These are phyloP conservation scores for Calocera cornea DNA, from an alignment of 768 basidiomycete genomes.

Conservation along the genomic window DNA sequence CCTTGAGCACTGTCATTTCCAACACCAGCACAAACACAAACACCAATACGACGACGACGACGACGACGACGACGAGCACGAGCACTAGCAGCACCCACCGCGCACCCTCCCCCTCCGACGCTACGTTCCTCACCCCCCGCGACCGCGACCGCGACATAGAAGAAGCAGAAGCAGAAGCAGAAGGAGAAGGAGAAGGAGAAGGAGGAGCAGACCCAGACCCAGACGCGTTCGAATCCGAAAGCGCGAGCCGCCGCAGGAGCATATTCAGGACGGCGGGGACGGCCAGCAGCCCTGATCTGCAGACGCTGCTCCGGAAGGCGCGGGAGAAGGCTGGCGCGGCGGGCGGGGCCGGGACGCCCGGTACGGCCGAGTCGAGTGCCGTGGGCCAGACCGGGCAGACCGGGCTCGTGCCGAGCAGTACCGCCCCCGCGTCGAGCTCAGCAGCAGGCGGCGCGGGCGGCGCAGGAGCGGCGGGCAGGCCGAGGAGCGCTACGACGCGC, in stretches of 20 bases:
- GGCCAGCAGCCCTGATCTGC: slow-evolving; percentile 82
- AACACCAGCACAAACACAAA: too few relatives aligned
- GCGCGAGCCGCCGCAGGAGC: slow-evolving; percentile 63
- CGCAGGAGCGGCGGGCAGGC: background rate
- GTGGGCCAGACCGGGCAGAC: slow-evolving; percentile 12
- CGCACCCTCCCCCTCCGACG: slow-evolving; percentile 1
- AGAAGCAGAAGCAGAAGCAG: background rate
- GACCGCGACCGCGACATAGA: background rate
- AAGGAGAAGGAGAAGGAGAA: slow-evolving; percentile 13
- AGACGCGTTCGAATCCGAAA: slow-evolving; percentile 52
- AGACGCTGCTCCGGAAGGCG: slow-evolving; percentile 71
- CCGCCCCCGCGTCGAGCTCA: background rate
- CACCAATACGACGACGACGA: too few relatives aligned
- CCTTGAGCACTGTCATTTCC: too few relatives aligned
- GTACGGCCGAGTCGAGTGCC: too few relatives aligned
- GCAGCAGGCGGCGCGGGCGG: background rate
- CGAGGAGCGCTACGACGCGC: background rate
- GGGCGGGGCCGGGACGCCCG: slow-evolving; percentile 21
- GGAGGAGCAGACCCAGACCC: slow-evolving; percentile 9
- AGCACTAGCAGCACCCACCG: background rate
- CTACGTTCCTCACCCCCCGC: background rate
- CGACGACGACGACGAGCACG: too few relatives aligned
- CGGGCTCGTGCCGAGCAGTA: background rate
- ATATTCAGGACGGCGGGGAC: slow-evolving; percentile 82
- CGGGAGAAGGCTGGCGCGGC: slow-evolving; percentile 48